phyloP scores from a whole-genome alignment of 2,329 filamentous ascomycete species.

The Phyllosticta citriasiana region DNA sequence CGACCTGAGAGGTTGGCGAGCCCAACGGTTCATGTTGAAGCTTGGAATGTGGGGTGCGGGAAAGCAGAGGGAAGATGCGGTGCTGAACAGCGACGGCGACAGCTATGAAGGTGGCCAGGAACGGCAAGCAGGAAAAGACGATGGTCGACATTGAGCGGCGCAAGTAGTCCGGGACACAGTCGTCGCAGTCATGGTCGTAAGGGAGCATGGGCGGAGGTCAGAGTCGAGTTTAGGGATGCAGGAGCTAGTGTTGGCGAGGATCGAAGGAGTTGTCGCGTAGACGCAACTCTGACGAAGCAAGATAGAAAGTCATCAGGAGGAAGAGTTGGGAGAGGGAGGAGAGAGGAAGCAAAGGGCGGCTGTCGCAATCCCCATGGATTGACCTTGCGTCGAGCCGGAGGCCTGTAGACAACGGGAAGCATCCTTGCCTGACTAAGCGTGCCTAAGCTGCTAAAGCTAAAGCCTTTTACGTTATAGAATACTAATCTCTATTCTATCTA shows the following conservation, averaged over 20 bases:
- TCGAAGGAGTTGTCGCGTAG: neutral
- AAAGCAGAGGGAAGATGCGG: neutral
- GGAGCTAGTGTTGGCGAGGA: neutral
- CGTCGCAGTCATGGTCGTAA: slow-evolving; percentile 42
- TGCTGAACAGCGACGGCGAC: slow-evolving; percentile 44
- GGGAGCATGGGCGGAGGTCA: slow-evolving; percentile 20
- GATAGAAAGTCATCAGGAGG: neutral
- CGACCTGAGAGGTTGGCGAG: slow-evolving; percentile 40
- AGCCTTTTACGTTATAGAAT: too few relatives aligned
- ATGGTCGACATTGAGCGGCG: slow-evolving; percentile 37
- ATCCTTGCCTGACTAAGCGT: neutral
- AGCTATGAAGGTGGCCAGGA: slow-evolving; percentile 58
- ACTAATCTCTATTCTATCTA: too few relatives aligned
- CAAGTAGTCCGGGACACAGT: slow-evolving; percentile 45
- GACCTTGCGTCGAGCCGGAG: slow-evolving; percentile 1
- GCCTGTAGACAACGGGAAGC: neutral
- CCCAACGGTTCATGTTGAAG: slow-evolving; percentile 52
- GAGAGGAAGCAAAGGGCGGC: neutral
- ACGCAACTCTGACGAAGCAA: neutral
- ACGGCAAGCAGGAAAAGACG: slow-evolving; percentile 55
- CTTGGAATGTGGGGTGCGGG: slow-evolving; percentile 28
- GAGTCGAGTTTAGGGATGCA: neutral
- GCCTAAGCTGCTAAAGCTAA: too few relatives aligned
- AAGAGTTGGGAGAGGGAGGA: neutral
- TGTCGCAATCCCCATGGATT: slow-evolving; percentile 1